phyloP scores from a whole-genome alignment of 2,329 filamentous ascomycete genomes.

The Colletotrichum karsti region DNA sequence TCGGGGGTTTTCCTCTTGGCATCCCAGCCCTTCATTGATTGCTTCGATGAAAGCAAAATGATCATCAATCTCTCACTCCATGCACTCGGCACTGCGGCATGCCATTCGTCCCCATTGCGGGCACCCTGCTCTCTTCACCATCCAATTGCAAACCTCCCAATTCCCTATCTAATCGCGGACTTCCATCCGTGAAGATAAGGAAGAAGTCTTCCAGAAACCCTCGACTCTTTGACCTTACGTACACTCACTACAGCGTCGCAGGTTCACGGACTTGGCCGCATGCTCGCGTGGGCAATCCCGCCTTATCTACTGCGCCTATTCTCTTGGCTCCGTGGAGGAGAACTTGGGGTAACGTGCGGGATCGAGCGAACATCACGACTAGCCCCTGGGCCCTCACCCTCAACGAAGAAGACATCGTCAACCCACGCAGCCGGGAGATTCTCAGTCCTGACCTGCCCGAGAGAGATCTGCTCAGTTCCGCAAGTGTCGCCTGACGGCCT shows the following conservation, averaged over 20 bases:
- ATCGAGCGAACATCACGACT: neutral
- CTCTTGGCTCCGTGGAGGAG: slow-evolving; percentile 1
- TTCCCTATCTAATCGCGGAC: neutral
- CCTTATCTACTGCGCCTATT: neutral
- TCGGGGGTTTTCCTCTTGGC: neutral
- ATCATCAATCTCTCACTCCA: neutral
- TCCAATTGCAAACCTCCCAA: slow-evolving; percentile 7
- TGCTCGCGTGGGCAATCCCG: slow-evolving; percentile 2
- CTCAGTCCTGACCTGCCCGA: neutral
- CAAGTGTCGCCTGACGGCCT: slow-evolving; percentile 7
- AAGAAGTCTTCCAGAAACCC: slow-evolving; percentile 2
- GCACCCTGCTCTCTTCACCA: neutral
- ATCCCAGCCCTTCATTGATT: neutral
- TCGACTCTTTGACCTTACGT: neutral
- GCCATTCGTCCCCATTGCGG: slow-evolving; percentile 8
- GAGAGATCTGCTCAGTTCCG: neutral
- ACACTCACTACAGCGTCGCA: slow-evolving; percentile 1
- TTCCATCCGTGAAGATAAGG: slow-evolving; percentile 14
- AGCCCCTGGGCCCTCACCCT: too few relatives aligned
- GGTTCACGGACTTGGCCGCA: slow-evolving; percentile 4
- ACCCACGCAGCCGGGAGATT: too few relatives aligned
- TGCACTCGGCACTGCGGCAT: slow-evolving; percentile 20
- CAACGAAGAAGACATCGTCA: neutral
- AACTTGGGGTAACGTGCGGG: neutral
- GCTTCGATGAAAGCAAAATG: neutral